Conservation (phyloP, 352 stramenopile genomes). For the Globisporangium spiculum region DNA sequence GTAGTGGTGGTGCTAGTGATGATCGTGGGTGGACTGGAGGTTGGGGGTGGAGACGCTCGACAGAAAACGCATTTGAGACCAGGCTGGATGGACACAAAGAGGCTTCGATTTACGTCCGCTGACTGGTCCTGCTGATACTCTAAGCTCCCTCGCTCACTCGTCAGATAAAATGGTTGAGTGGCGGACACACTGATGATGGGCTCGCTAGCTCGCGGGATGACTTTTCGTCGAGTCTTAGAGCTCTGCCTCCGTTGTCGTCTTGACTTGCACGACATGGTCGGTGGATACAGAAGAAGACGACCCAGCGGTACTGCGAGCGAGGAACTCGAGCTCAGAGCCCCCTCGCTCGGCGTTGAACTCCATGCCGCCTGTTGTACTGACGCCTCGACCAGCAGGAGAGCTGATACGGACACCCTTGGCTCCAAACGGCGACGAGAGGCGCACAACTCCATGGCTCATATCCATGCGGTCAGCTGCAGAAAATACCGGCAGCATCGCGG, state of each 20-base stretch:
- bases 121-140: background rate
- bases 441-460: conserved; percentile 10
- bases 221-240: conserved; percentile 4
- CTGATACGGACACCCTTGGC: conserved; percentile 15
- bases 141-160: background rate
- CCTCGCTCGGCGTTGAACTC: conserved; percentile 15
- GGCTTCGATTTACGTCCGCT: background rate
- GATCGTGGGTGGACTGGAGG: background rate
- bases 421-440: conserved; percentile 18
- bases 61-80: background rate
- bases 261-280: conserved; percentile 9
- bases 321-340: background rate
- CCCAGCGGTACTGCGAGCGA: background rate
- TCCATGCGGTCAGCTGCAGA: conserved; percentile 12
- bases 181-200: background rate
- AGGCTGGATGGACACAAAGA: background rate
- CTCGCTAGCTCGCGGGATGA: background rate
- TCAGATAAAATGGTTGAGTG: background rate
- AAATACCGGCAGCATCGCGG: conserved; percentile 15
- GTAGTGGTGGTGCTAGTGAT: background rate
- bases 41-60: background rate
- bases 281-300: background rate
- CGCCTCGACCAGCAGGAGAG: background rate
- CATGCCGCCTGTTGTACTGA: conserved; percentile 8
- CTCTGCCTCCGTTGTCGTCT: background rate